These are phyloP conservation scores for Selaginella tamariscina DNA, from an alignment of 75 land plant genomes.

Conservation along the genomic window DNA sequence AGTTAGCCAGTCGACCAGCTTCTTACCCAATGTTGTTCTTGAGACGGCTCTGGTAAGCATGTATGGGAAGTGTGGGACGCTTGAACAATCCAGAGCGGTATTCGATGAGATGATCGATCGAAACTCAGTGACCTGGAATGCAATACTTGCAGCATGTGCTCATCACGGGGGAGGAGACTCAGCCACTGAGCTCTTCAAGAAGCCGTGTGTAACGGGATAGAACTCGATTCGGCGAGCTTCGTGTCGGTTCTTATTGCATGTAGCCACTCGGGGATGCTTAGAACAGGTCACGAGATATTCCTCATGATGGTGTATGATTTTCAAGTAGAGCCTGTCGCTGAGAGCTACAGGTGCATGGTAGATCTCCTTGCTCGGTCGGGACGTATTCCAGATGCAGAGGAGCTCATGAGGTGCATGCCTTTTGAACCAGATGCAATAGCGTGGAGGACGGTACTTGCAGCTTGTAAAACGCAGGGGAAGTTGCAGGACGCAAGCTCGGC, in stretches of 20 bases:
- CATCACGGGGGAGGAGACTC: conserved; percentile 32
- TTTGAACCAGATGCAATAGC: too few relatives aligned
- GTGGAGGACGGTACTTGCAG: too few relatives aligned
- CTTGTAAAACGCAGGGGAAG: too few relatives aligned
- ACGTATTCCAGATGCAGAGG: conserved; percentile 33
- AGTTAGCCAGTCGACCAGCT: too few relatives aligned
- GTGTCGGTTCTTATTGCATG: conserved; percentile 38
- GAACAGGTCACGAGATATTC: conserved; percentile 36
- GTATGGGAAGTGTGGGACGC: too few relatives aligned
- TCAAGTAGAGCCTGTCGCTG: conserved; percentile 22
- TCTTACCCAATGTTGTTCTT: too few relatives aligned
- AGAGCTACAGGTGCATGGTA: conserved; percentile 50
- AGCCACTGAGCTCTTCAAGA: conserved; percentile 32
- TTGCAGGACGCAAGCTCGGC: too few relatives aligned
- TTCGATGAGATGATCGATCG: conserved; percentile 25
- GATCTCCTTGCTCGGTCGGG: conserved; percentile 55
- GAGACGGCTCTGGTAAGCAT: too few relatives aligned
- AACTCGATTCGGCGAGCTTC: conserved; percentile 36
- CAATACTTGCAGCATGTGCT: conserved; percentile 45
- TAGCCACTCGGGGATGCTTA: conserved; percentile 48
- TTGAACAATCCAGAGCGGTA: too few relatives aligned
- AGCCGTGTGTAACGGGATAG: conserved; percentile 22
- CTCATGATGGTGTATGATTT: conserved; percentile 17
- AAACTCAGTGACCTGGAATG: conserved; percentile 41
- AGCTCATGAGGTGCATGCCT: conserved; percentile 29